phyloP scores from a whole-genome alignment of 345 rosid species.

The Luvunga scandens region DNA sequence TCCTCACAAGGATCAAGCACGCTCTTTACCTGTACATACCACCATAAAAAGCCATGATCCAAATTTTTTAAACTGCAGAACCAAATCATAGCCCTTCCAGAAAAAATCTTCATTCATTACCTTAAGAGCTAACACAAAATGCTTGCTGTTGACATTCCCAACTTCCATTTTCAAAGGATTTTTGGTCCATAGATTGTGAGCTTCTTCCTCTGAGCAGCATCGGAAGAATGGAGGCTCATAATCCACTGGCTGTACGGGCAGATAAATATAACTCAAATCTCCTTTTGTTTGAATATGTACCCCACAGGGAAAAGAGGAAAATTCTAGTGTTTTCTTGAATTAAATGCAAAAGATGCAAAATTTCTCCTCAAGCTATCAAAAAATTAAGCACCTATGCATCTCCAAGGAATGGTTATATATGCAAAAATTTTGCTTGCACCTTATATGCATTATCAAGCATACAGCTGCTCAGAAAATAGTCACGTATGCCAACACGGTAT shows the following conservation, averaged over 20 bases:
- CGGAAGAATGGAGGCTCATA: conserved; percentile 97
- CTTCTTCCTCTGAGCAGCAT: conserved; percentile 80
- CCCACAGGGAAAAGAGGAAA: neutral
- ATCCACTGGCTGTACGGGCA: conserved; percentile 68
- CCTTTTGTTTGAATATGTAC: neutral
- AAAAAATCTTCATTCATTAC: conserved; percentile 29
- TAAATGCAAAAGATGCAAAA: conserved; percentile 13
- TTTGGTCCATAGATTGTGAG: conserved; percentile 77
- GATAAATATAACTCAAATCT: neutral
- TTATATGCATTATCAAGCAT: conserved; percentile 11
- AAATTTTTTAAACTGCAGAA: neutral
- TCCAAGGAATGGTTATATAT: neutral
- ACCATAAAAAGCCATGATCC: conserved; percentile 5
- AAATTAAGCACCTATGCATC: neutral
- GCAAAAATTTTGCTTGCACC: neutral
- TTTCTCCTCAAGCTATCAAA: neutral
- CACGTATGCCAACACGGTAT: neutral
- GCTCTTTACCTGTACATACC: conserved; percentile 72
- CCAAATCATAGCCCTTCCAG: conserved; percentile 7
- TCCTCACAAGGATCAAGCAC: conserved; percentile 98
- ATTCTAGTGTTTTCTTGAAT: neutral
- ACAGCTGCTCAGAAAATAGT: neutral
- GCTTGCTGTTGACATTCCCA: conserved; percentile 97
- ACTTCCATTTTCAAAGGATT: conserved; percentile 91
- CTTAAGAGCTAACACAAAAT: conserved; percentile 84